Base-by-base conservation (phyloP, 257 asterid species). In the Ilex aquifolium region DNA sequence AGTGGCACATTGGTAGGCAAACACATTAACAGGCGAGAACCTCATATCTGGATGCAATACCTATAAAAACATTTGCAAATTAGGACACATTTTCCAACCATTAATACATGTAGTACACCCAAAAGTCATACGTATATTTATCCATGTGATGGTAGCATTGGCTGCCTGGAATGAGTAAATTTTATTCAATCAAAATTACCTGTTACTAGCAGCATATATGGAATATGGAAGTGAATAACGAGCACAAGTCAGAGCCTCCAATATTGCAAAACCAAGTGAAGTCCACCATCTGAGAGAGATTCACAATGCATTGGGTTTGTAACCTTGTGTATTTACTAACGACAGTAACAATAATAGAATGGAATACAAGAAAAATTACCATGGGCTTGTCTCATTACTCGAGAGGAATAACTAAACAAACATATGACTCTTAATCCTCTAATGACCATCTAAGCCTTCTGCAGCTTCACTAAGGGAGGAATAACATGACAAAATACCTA, bases 361-460 rank as follows among this genome's bases (percentile, higher is more conserved):
- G n/a, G 65, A 65, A 52, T 50, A 57, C 31, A 72, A 46, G 59
- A 52, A 40, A 69, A 74, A 60, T 58, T 61, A 54, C 56, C 59
- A 65, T 74, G 75, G 82, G 71, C 69, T 77, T 61, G 74, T 87
- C 91, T 82, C 93, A 82, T 87, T 79, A 91, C 83, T 85, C 78
- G 85, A 83, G 74, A 82, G 75, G 81, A 80, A 78, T 71, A 85
- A 81, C 78, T 81, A 85, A 77, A 90, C 99, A 82, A 88, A 93
- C 97, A 93, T 93, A 93, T 93, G 90, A 79, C 96, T 80, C 88
- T 93, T 93, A 82, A 93, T 93, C 95, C 87, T 93, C 84, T 93
- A 97, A 39, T 93, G 95, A 65, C 94, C 99, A 78, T 90, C 97
- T 77, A 93, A 85, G 77, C 99, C 99, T 82, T 93, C 99, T 82